Conservation (phyloP, 768 basidiomycete species). For the Lentinus tigrinus region DNA sequence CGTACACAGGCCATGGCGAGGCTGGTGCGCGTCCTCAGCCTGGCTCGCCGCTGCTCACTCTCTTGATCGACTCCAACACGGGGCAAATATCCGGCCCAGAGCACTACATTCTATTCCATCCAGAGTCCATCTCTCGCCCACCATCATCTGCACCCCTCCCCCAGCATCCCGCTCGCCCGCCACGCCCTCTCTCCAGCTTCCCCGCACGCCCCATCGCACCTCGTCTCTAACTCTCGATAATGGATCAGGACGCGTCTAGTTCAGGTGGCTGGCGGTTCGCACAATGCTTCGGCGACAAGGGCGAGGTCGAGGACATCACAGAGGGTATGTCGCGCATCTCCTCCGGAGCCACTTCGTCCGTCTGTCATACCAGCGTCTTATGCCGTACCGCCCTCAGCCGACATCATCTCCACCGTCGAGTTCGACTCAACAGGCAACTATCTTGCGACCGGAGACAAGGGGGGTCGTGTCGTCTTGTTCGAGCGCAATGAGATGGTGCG, state of each 20-base stretch:
- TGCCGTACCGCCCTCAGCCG: slow-evolving; percentile 58
- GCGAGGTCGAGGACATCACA: slow-evolving; percentile 98
- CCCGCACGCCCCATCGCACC: slow-evolving; percentile 23
- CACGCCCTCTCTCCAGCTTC: slow-evolving; percentile 27
- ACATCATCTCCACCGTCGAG: slow-evolving; percentile 99
- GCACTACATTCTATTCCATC: background rate
- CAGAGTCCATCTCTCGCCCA: background rate
- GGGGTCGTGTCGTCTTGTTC: slow-evolving; percentile 96
- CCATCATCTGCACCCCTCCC: background rate
- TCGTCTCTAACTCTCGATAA: slow-evolving; percentile 34
- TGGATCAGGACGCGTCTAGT: slow-evolving; percentile 83
- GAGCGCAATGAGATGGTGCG: slow-evolving; percentile 96
- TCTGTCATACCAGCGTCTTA: slow-evolving; percentile 13
- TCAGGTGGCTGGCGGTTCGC: slow-evolving; percentile 97
- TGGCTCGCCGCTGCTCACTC: slow-evolving; percentile 5
- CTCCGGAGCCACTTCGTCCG: slow-evolving; percentile 8
- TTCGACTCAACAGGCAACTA: slow-evolving; percentile 99
- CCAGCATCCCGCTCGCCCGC: background rate
- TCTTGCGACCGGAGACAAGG: slow-evolving; percentile 99
- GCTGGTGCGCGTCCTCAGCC: slow-evolving; percentile 14
- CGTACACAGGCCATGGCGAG: slow-evolving; percentile 14
- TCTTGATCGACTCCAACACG: background rate
- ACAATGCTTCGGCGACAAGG: slow-evolving; percentile 99
- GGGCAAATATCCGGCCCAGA: background rate
- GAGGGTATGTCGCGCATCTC: slow-evolving; percentile 63